Base-by-base conservation (phyloP, 2,329 filamentous ascomycete genomes). In the Endoconidiophora laricicola region DNA sequence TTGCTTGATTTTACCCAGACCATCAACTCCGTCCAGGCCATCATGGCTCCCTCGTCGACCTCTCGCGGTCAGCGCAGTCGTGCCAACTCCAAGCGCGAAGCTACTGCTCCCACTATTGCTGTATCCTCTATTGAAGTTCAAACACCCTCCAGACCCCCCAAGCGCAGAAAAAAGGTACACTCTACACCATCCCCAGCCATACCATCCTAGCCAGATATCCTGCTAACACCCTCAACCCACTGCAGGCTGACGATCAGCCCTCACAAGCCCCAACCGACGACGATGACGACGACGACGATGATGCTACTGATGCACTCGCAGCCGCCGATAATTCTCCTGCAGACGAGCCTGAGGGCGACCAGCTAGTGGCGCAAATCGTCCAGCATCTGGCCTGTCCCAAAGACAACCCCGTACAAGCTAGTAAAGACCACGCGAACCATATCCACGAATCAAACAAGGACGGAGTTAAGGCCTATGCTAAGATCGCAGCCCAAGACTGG, bases 401-500 rank as follows among this genome's bases (percentile, higher is more conserved):
- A 42, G 62, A 65, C 6, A 65, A 67, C 48, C 61, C 65, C 2
- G 74, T 79, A 1, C 73, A 80, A 56, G 78, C 76, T 39, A 74
- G 71, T 61, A 71, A 69, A 55, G 76, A 81, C 50, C 74, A 81
- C 57, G 67, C 77, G 50, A 83, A 83, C 60, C 65, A 71, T 42
- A 74, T 78, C 49, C 78, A 82, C 60, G 74, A 79, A 58, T 68
- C 70, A 49, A 73, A 76, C 54, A 70, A 70, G 39, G 73, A 78
- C 39, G 76, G 76, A 18, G 78, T 83, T 54, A 72, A 78, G 58
- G 85, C 85, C 36, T 91, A 85, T 62, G 85, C 84, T 50, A 90
- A 90, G 66, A 81, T 91, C 54, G 79, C 83, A 18, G 85, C 83
- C 14, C 76, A 79, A 56, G 81, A 86, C 60, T 91, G 85, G 85